These are phyloP conservation scores for Platismatia glauca DNA, from an alignment of 495 filamentous ascomycete species.

Conservation along the genomic window DNA sequence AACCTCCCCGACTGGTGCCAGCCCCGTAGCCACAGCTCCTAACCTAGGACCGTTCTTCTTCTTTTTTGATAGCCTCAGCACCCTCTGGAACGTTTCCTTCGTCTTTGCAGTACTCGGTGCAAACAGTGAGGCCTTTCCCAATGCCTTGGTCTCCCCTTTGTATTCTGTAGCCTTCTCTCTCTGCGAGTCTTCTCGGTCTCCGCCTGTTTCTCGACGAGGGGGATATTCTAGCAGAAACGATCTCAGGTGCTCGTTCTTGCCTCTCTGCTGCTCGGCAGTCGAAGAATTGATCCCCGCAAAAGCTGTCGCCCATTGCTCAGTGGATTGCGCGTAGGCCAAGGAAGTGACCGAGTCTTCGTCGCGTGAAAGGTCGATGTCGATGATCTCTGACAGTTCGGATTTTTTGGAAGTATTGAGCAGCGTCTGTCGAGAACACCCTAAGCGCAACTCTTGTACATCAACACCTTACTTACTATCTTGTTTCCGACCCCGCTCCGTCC, in stretches of 20 bases:
- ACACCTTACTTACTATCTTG: constrained; percentile 61
- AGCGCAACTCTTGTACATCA: background rate
- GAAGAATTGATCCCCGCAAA: constrained; percentile 85
- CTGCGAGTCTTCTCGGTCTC: constrained; percentile 22
- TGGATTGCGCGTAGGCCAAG: constrained; percentile 54
- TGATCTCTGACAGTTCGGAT: constrained; percentile 52
- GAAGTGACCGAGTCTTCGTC: constrained; percentile 90
- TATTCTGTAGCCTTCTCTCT: constrained; percentile 21
- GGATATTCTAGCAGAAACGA: constrained; percentile 58
- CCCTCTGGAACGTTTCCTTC: constrained; percentile 68
- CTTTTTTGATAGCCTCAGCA: constrained; percentile 51
- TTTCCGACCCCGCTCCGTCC: constrained; percentile 80
- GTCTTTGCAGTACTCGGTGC: constrained; percentile 40
- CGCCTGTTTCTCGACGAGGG: constrained; percentile 29
- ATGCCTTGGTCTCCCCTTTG: constrained; percentile 29
- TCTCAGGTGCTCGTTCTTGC: constrained; percentile 81
- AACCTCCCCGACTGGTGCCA: constrained; percentile 65
- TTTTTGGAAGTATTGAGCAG: constrained; percentile 58
- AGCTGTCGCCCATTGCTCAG: constrained; percentile 49
- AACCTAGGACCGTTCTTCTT: constrained; percentile 41
- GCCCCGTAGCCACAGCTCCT: constrained; percentile 64
- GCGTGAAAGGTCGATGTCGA: constrained; percentile 70
- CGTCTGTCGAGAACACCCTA: constrained; percentile 37
- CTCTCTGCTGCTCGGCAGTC: constrained; percentile 54
- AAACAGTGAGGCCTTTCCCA: constrained; percentile 49